Evolutionary conservation across 2,329 filamentous ascomycete genomes (phyloP), one percentile per base, ranked within the genome.

Genomic region (Ceratocystis alfenasii): DNA sequence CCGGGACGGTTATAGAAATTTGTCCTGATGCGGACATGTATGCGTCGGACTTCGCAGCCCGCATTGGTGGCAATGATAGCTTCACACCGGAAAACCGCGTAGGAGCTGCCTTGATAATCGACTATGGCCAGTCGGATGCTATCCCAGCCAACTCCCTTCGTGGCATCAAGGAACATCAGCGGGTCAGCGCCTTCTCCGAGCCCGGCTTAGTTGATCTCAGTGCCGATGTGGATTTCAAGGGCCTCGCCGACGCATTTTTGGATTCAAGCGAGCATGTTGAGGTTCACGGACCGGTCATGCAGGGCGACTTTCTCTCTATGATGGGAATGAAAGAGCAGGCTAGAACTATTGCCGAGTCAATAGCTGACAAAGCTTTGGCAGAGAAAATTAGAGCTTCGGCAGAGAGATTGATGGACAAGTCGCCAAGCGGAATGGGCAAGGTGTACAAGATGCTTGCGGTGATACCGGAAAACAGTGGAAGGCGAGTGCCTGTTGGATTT

Each of bases 401-500:
- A 84, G 87, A 84, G 76, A 80, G 94, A 68, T 77, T 99, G 63
- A 84, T 96, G n/a, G 92, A 96, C 74, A 80, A 85, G 53, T 87
- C 89, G 0, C 87, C 86, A 1, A 85, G 84, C 63, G 93, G 91
- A 0, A 99, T 99, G 94, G 94, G 94, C 0, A 92, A 87, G 77
- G 78, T 96, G 25, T 99, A 99, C 75, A 96, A 97, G 77, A 92
- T 85, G 28, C 81, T 99, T 81, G 89, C 92, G 12, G 90, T 99
- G 71, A 73, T 97, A 71, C 94, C 94, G 0, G 88, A 92, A 75
- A 89, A 88, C 69, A 82, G 80, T 45, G 87, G 88, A 1, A 81
- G 78, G 68, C 84, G 91, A 71, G 81, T 87, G 67, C 93, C 93
- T 1, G 91, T 96, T 65, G 94, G 94, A 0, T 97, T 99, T 78